phyloP scores from a whole-genome alignment of 306 rosid genomes.

The Delonix regia region DNA sequence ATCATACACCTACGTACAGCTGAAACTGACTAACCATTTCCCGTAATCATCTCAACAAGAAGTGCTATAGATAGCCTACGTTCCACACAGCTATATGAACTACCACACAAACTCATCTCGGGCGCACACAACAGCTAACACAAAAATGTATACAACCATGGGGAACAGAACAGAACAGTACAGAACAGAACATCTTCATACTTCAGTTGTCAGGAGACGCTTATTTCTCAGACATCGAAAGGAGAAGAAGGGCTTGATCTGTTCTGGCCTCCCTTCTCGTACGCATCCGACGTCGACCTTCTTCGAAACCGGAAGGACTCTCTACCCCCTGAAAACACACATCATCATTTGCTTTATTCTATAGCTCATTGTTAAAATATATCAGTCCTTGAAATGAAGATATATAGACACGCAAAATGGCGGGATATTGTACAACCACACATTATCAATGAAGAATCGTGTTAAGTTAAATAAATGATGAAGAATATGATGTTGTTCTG shows the following conservation, averaged over 20 bases:
- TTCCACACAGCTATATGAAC: neutral
- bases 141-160: slow-evolving; percentile 15
- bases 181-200: neutral
- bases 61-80: neutral
- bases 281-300: slow-evolving; percentile 78
- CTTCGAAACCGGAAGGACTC: slow-evolving; percentile 82
- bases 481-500: neutral
- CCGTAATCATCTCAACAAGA: neutral
- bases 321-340: slow-evolving; percentile 54
- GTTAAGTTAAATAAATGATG: neutral
- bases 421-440: neutral
- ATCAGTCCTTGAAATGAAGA: neutral
- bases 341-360: neutral
- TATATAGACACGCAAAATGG: neutral
- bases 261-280: slow-evolving; percentile 59
- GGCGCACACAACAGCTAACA: neutral
- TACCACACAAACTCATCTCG: neutral
- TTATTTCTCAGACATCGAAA: slow-evolving; percentile 79
- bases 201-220: neutral
- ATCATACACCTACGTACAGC: slow-evolving; percentile 1
- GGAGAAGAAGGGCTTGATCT: slow-evolving; percentile 75
- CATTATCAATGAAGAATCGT: neutral
- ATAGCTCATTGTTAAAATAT: neutral
- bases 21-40: neutral
- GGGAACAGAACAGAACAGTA: neutral